Evolutionary conservation across 2,329 filamentous ascomycete species (phyloP).

Genomic region (Botrytis pseudocinerea): DNA sequence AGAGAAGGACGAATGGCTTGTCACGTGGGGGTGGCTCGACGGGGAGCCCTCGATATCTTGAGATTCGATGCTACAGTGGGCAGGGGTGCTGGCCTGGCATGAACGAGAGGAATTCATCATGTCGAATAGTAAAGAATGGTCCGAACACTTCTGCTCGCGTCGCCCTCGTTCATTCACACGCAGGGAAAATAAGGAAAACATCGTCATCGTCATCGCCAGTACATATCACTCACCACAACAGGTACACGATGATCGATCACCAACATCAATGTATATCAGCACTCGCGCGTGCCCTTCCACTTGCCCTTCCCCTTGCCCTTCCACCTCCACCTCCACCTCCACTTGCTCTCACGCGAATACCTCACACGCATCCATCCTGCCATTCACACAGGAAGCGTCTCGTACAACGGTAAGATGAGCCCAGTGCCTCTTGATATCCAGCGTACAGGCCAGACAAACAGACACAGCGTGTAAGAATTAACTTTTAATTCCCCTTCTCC

Average conservation of each 20-base stretch:
- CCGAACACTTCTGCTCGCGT: not conserved
- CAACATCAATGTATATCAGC: not conserved
- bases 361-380: not conserved
- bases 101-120: not conserved
- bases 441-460: too few species aligned
- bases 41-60: not conserved
- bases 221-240: not conserved
- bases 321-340: too few species aligned
- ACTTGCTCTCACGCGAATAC: not conserved
- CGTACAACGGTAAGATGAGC: not conserved
- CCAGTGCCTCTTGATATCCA: not conserved
- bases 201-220: too few species aligned
- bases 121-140: not conserved
- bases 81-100: not conserved
- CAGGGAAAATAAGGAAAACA: not conserved
- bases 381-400: not conserved
- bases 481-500: slow-evolving; percentile 1
- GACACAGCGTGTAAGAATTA: not conserved
- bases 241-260: slow-evolving; percentile 4
- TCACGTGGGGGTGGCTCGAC: not conserved
- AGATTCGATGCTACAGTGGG: slow-evolving; percentile 1
- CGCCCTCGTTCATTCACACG: not conserved
- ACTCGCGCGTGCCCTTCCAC: not conserved
- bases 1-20: not conserved
- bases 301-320: too few species aligned